Percentiles rank a stretch among this genome's conserved stretches.
phyloP scores from a whole-genome alignment of 2,329 filamentous ascomycete genomes.

The Aspergillus proliferans region DNA sequence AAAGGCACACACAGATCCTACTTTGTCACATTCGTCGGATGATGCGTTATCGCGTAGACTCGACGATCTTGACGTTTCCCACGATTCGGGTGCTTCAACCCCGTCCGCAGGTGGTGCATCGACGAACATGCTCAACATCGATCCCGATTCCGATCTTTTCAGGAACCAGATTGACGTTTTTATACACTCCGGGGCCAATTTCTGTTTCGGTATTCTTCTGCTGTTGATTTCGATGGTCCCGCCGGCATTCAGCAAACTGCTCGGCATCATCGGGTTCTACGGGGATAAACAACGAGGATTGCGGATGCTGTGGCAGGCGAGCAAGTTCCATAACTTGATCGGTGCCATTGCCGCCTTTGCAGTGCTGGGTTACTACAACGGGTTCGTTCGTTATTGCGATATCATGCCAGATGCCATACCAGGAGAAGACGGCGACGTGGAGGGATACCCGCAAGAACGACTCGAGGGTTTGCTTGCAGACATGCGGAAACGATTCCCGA shows the following conservation, averaged over 20 bases:
- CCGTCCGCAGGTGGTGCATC: constrained; percentile 16
- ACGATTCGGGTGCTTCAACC: constrained; percentile 11
- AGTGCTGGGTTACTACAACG: constrained; percentile 81
- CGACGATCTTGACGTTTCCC: constrained; percentile 17
- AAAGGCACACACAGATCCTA: background rate
- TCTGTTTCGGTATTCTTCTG: constrained; percentile 82
- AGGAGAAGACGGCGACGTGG: constrained; percentile 49
- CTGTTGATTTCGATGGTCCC: constrained; percentile 89
- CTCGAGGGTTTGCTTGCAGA: constrained; percentile 62
- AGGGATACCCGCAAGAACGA: constrained; percentile 65
- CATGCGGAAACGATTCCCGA: constrained; percentile 73
- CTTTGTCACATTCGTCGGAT: constrained; percentile 6
- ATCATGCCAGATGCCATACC: constrained; percentile 59
- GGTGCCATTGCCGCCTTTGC: constrained; percentile 82
- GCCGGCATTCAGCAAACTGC: constrained; percentile 77
- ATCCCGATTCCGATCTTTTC: constrained; percentile 58
- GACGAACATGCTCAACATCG: constrained; percentile 37
- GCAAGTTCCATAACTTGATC: constrained; percentile 79
- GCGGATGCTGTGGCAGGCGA: constrained; percentile 83
- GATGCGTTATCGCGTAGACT: constrained; percentile 15
- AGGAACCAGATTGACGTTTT: constrained; percentile 76
- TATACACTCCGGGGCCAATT: constrained; percentile 78
- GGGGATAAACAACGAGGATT: constrained; percentile 81
- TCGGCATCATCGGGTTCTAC: constrained; percentile 83
- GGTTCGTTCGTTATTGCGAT: constrained; percentile 76